These are phyloP conservation scores for Populus trichocarpa DNA, from an alignment of 441 rosid species.

Conservation along the genomic window DNA sequence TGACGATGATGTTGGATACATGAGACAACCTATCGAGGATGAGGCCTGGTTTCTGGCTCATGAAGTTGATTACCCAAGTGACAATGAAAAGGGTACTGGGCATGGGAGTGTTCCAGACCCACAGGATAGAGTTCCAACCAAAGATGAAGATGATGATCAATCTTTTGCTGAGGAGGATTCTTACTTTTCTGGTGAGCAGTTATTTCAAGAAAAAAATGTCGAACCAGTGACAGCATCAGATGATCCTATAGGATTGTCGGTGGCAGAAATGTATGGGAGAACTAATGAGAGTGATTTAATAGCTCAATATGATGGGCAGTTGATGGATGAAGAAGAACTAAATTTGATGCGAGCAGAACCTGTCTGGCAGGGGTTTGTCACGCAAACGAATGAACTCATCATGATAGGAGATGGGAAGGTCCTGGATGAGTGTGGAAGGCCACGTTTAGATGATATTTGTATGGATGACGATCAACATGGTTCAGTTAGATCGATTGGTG, in stretches of 20 bases:
- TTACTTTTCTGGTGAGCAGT: slow-evolving; percentile 80
- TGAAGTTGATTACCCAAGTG: slow-evolving; percentile 98
- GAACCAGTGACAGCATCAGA: slow-evolving; percentile 61
- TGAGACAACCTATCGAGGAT: slow-evolving; percentile 96
- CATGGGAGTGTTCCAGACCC: slow-evolving; percentile 76
- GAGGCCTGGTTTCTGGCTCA: slow-evolving; percentile 97
- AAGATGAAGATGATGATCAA: slow-evolving; percentile 85
- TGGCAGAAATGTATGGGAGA: slow-evolving; percentile 62
- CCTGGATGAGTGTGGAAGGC: slow-evolving; percentile 40
- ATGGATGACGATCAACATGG: slow-evolving; percentile 84
- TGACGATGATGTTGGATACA: slow-evolving; percentile 94
- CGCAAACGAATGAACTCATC: slow-evolving; percentile 68
- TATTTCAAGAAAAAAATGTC: slow-evolving; percentile 56
- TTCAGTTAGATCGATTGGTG: slow-evolving; percentile 95
- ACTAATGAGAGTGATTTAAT: slow-evolving; percentile 59
- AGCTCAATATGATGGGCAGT: slow-evolving; percentile 69
- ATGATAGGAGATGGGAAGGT: slow-evolving; percentile 61
- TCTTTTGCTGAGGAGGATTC: slow-evolving; percentile 94
- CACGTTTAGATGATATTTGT: slow-evolving; percentile 53
- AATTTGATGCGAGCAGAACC: slow-evolving; percentile 74
- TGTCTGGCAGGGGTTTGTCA: slow-evolving; percentile 95
- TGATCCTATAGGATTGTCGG: slow-evolving; percentile 57
- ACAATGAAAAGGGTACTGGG: slow-evolving; percentile 86
- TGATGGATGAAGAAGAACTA: slow-evolving; percentile 83
- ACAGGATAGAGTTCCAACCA: slow-evolving; percentile 59